Evolutionary conservation across 176 grass and related monocot genomes (phyloP).

Genomic region (Musa schizocarpa): DNA sequence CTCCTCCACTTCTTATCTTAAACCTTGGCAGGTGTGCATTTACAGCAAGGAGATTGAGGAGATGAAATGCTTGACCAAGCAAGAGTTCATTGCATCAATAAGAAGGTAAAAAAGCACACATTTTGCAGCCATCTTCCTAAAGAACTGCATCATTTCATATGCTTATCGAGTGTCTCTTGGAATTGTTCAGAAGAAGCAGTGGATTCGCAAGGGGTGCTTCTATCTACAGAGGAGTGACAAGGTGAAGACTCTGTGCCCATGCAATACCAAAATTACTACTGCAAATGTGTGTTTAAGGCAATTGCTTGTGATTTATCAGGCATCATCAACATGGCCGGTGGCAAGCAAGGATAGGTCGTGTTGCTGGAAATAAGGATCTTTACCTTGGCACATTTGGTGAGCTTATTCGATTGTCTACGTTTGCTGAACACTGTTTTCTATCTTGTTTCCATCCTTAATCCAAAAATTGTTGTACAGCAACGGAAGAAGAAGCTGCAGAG

Average conservation of each 20-base stretch:
- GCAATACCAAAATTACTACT: too few species aligned
- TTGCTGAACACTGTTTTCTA: too few species aligned
- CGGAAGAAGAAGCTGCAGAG: conserved; percentile 86
- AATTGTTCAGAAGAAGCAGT: conserved; percentile 61
- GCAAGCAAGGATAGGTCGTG: conserved; percentile 96
- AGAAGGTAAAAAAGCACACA: conserved; percentile 38
- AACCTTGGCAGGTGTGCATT: conserved; percentile 35
- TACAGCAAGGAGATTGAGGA: conserved; percentile 66
- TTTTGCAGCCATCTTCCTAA: background rate
- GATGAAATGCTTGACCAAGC: conserved; percentile 73
- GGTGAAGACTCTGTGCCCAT: background rate
- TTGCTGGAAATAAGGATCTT: conserved; percentile 94
- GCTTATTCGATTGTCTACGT: background rate
- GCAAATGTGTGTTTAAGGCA: too few species aligned
- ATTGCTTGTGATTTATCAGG: conserved; percentile 28
- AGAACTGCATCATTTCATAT: conserved; percentile 4
- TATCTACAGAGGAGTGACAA: conserved; percentile 81
- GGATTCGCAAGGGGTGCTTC: conserved; percentile 92
- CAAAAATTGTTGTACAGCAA: conserved; percentile 31
- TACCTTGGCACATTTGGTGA: conserved; percentile 91
- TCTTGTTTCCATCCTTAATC: too few species aligned
- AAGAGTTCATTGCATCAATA: conserved; percentile 68
- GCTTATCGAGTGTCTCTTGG: background rate
- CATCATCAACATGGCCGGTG: conserved; percentile 93
- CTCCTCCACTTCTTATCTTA: too few species aligned